Conservation (phyloP, 495 filamentous ascomycete species). For the Astrothelium macrocarpum region DNA sequence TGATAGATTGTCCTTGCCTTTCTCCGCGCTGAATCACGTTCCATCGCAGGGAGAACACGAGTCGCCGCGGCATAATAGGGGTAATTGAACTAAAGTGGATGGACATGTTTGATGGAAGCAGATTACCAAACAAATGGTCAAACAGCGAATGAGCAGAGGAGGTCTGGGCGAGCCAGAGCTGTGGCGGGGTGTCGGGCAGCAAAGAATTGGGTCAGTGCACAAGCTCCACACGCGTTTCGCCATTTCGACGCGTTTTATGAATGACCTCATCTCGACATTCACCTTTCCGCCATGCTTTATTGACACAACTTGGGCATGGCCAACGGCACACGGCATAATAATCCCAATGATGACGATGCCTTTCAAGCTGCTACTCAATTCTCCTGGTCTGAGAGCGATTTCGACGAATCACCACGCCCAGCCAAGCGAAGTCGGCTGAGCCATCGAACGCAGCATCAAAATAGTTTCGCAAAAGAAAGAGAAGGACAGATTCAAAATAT, state of each 20-base stretch:
- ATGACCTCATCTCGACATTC: not conserved
- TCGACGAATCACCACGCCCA: conserved; percentile 13
- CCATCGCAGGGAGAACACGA: too few species aligned
- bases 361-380: conserved; percentile 1
- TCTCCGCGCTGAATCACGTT: too few species aligned
- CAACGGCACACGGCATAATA: not conserved
- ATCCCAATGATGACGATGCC: not conserved
- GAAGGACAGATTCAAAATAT: not conserved
- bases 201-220: too few species aligned
- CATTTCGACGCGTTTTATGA: not conserved
- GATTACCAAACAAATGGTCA: too few species aligned
- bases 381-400: not conserved
- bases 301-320: not conserved
- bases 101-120: too few species aligned
- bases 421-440: conserved; percentile 14
- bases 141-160: too few species aligned
- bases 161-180: too few species aligned
- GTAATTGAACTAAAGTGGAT: too few species aligned
- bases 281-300: not conserved
- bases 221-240: not conserved
- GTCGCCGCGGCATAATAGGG: too few species aligned
- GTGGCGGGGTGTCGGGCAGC: too few species aligned
- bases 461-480: conserved; percentile 7
- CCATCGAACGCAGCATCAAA: not conserved
- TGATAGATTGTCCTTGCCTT: too few species aligned